Percentiles rank a stretch among this genome's conserved stretches.
Evolutionary conservation across 345 rosid genomes (phyloP).

Genomic region (Physaria fendleri): DNA sequence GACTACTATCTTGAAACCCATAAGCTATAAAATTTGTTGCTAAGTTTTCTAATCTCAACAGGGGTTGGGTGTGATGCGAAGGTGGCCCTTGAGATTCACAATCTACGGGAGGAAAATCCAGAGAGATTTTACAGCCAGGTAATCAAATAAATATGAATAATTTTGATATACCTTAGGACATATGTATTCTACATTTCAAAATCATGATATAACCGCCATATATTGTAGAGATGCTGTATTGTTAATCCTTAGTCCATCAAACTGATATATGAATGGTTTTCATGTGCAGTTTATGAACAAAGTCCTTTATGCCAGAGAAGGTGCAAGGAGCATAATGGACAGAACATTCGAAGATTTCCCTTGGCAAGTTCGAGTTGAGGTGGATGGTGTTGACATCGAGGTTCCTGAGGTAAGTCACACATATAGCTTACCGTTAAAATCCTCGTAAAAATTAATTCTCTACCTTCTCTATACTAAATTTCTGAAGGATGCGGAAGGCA

Average conservation of each 20-base stretch:
- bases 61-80: constrained; percentile 93
- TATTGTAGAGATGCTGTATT: background rate
- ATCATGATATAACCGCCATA: background rate
- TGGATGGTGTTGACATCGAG: constrained; percentile 77
- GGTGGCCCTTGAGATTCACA: constrained; percentile 85
- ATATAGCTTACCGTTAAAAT: background rate
- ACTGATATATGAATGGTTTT: constrained; percentile 9
- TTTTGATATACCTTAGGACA: background rate
- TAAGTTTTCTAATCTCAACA: constrained; percentile 19
- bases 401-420: constrained; percentile 71
- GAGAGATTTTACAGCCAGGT: constrained; percentile 84
- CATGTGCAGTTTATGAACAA: constrained; percentile 80
- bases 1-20: background rate
- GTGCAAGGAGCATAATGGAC: constrained; percentile 89
- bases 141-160: constrained; percentile 5
- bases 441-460: background rate
- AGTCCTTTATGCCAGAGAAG: constrained; percentile 89
- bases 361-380: constrained; percentile 85
- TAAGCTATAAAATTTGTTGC: background rate
- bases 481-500: constrained; percentile 81
- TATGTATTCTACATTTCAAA: background rate
- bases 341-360: constrained; percentile 78
- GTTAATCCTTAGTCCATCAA: background rate
- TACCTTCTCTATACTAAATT: constrained; percentile 8
- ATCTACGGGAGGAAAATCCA: constrained; percentile 76